Conservation (phyloP, 148 eudicot species). For the Vaccinium corymbosum region DNA sequence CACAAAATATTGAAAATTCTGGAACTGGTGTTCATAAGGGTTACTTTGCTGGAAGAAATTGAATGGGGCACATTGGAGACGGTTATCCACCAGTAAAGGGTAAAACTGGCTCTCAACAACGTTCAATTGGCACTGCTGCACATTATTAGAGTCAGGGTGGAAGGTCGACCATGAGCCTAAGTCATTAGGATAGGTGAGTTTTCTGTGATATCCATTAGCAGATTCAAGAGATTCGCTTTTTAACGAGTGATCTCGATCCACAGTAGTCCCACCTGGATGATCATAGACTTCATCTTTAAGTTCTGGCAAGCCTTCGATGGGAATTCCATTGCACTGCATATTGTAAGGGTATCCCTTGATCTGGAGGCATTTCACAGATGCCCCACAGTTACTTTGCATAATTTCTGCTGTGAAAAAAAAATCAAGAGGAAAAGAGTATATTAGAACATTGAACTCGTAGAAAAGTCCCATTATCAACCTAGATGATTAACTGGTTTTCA, state of each 20-base stretch:
- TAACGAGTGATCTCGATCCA: conserved; percentile 32
- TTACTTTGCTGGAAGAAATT: conserved; percentile 54
- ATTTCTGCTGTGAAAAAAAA: conserved; percentile 40
- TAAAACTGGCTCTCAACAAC: conserved; percentile 44
- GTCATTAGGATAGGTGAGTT: conserved; percentile 33
- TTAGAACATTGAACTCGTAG: not conserved
- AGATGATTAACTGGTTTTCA: not conserved
- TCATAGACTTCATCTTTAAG: conserved; percentile 32
- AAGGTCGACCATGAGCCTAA: conserved; percentile 40
- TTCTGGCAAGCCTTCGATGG: conserved; percentile 42
- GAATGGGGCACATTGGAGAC: conserved; percentile 45
- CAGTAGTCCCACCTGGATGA: conserved; percentile 31
- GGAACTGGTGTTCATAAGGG: conserved; percentile 42
- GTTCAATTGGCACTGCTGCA: conserved; percentile 40
- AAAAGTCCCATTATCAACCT: not conserved
- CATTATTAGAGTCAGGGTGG: conserved; percentile 37
- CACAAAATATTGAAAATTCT: conserved; percentile 86
- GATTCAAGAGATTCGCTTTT: conserved; percentile 30
- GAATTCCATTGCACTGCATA: conserved; percentile 37
- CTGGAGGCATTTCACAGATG: conserved; percentile 55
- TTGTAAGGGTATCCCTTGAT: conserved; percentile 38
- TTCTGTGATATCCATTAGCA: conserved; percentile 36
- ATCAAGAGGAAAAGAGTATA: not conserved
- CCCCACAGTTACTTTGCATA: conserved; percentile 59
- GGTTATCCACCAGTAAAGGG: conserved; percentile 40